These are phyloP conservation scores for Leucocoprinus birnbaumii DNA, from an alignment of 768 basidiomycete genomes.

Conservation along the genomic window DNA sequence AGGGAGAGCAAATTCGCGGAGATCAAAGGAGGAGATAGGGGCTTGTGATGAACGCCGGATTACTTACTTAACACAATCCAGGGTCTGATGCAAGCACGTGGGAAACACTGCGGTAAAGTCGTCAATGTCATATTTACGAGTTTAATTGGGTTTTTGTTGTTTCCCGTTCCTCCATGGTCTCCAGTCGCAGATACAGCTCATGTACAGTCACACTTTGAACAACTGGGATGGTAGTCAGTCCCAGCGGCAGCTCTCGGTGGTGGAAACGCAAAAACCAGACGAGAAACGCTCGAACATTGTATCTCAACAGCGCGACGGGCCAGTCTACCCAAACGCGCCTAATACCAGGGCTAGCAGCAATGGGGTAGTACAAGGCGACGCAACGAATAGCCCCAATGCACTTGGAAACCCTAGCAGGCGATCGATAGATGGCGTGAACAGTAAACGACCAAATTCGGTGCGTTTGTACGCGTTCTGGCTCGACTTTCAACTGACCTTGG, in stretches of 20 bases:
- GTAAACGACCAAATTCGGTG: neutral
- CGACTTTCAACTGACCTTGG: no score
- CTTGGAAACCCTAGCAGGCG: neutral
- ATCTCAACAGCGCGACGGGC: neutral
- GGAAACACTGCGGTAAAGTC: no score
- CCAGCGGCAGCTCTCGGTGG: neutral
- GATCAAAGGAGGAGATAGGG: no score
- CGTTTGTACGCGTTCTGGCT: neutral
- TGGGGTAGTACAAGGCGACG: neutral
- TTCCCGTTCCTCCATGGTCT: slow-evolving; percentile 5
- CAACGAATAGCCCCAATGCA: neutral
- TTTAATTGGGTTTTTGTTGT: slow-evolving; percentile 2
- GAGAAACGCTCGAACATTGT: neutral
- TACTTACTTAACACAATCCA: no score
- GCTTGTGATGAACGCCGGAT: neutral
- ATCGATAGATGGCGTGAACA: neutral
- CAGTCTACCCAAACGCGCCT: neutral
- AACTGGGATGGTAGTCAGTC: slow-evolving; percentile 1
- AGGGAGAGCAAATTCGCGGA: no score
- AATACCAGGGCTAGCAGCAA: neutral
- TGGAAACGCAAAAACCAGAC: neutral
- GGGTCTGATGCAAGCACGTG: slow-evolving; percentile 1
- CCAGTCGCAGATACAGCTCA: neutral
- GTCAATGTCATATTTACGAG: neutral
- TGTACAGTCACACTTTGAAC: slow-evolving; percentile 8